Evolutionary conservation across 768 basidiomycete genomes (phyloP), one percentile per base, ranked within the genome.

Genomic region (Podaxis sp.): DNA sequence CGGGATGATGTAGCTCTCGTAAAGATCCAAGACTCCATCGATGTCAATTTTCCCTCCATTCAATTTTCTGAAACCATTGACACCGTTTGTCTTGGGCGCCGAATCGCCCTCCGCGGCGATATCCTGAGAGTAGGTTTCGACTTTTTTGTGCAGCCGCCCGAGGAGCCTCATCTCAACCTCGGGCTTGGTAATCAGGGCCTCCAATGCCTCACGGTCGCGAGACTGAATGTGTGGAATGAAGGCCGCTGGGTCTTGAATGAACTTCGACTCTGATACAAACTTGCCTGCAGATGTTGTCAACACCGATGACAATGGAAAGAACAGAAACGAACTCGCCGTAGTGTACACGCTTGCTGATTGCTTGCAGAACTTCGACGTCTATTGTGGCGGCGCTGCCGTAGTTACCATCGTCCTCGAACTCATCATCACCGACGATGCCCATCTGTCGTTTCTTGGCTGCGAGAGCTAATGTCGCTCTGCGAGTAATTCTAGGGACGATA

Each of bases 181-280:
- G 0, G 97, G 95, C 73, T 99, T 99, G n/a, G 95, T 96, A 72
- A 99, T 98, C 51, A 99, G 79, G 0, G 77, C 87, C 7, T 91
- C 93, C 22, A 99, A 83, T 7, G 87, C 90, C 44, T 84, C 76
- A 17, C 86, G 85, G 73, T 99, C 90, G 8, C 88, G 88, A 2
- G 82, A 83, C 40, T 83, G 83, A 70, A 99, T 99, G 75, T 96
- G 95, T 0, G 96, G 95, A 61, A 99, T 84, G 75, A 98, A 99
- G 9, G 88, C 87, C 39, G 88, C 80, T 19, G 97, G 96, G 64
- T 92, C 80, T 33, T 86, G 83, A n/a, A 82, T 73, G 79, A 99
- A 99, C 73, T 99, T 99, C 28, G 93, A 92, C 76, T 99, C 97
- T 4, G 96, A 95, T 4, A 99, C 97, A 73, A 99, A 99, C 82